Conservation (phyloP, 352 stramenopile genomes). For the Elongisporangium senticosum region DNA sequence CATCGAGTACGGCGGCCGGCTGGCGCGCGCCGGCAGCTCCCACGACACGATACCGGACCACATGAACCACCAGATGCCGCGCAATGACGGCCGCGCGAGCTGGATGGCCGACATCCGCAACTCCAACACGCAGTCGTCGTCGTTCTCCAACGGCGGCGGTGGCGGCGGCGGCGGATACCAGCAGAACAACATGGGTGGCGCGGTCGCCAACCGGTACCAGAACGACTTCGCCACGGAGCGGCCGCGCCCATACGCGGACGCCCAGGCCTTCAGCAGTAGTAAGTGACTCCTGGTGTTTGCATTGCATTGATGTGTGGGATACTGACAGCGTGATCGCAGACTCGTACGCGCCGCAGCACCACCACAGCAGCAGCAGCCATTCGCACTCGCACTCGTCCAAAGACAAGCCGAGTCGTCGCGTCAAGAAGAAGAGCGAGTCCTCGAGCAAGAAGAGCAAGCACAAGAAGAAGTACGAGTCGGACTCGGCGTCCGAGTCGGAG, state of each 20-base stretch:
- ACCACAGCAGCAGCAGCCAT: constrained; percentile 1
- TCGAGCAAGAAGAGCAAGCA: constrained; percentile 37
- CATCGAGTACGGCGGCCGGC: constrained; percentile 59
- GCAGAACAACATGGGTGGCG: constrained; percentile 4
- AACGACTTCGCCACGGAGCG: constrained; percentile 71
- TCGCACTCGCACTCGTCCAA: constrained; percentile 12
- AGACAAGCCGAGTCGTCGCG: constrained; percentile 19
- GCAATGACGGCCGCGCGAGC: constrained; percentile 67
- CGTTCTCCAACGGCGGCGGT: constrained; percentile 14
- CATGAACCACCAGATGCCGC: constrained; percentile 29
- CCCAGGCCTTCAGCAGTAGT: constrained; percentile 3
- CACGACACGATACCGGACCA: constrained; percentile 46
- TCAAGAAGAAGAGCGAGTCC: constrained; percentile 35
- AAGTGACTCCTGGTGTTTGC: not conserved
- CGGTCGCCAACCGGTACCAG: constrained; percentile 33
- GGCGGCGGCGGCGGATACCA: constrained; percentile 12
- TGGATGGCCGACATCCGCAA: constrained; percentile 75
- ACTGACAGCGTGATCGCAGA: constrained; percentile 4
- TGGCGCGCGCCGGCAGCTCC: constrained; percentile 31
- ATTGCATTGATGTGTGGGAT: not conserved
- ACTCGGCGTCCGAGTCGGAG: constrained; percentile 15
- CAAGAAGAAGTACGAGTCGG: constrained; percentile 23
- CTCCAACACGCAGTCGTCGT: constrained; percentile 20
- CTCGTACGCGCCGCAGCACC: constrained; percentile 2
- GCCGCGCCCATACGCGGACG: constrained; percentile 47